Conservation (phyloP, 495 filamentous ascomycete genomes). For the Podospora appendiculata region DNA sequence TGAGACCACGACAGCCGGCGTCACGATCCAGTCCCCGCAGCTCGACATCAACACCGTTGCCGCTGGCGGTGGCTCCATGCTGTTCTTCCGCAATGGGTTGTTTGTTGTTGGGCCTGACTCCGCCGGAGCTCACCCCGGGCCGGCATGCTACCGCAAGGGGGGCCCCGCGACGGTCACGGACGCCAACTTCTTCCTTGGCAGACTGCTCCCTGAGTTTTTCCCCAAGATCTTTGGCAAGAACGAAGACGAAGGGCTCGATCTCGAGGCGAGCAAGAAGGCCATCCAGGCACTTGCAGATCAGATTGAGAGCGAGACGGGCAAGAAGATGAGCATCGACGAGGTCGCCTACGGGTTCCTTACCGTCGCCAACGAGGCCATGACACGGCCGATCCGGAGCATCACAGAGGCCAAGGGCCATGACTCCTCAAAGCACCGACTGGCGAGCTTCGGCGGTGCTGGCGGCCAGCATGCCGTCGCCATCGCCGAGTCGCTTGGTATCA, state of each 20-base stretch:
- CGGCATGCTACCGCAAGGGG: constrained; percentile 91
- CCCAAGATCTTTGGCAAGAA: constrained; percentile 94
- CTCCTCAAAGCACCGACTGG: constrained; percentile 80
- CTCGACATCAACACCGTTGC: constrained; percentile 98
- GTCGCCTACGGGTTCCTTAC: constrained; percentile 86
- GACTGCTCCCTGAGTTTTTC: constrained; percentile 89
- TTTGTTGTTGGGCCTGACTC: constrained; percentile 97
- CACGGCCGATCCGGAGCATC: constrained; percentile 79
- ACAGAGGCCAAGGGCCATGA: constrained; percentile 94
- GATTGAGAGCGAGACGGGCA: constrained; percentile 62
- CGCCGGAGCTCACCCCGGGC: constrained; percentile 86
- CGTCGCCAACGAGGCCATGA: constrained; percentile 96
- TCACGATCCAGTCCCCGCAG: constrained; percentile 91
- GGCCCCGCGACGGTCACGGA: constrained; percentile 91
- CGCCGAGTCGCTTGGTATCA: constrained; percentile 79
- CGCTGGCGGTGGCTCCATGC: constrained; percentile 82
- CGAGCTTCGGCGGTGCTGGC: constrained; percentile 90
- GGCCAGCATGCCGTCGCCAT: constrained; percentile 97
- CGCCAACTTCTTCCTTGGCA: constrained; percentile 83
- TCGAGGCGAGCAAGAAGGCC: constrained; percentile 63
- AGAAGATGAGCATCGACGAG: constrained; percentile 76
- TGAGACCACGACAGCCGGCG: constrained; percentile 91
- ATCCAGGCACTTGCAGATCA: constrained; percentile 71
- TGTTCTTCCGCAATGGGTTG: constrained; percentile 85
- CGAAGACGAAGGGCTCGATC: constrained; percentile 81